Conservation (phyloP, 768 basidiomycete genomes). For the Mycena albidolilacea region DNA sequence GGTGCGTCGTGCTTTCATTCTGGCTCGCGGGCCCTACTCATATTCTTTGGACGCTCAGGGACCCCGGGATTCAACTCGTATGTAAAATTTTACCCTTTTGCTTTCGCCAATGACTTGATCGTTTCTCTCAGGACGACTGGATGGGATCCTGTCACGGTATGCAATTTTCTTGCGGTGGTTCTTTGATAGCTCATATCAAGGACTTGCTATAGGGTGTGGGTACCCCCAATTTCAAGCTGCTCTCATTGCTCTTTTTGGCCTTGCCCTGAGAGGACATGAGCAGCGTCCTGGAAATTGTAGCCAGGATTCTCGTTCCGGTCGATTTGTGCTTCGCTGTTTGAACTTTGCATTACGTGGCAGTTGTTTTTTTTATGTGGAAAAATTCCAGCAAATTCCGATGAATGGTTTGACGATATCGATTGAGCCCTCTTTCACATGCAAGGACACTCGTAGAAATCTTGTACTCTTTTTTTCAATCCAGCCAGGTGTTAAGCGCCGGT, state of each 20-base stretch:
- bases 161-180: slow-evolving; percentile 5
- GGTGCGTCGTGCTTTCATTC: slow-evolving; percentile 42
- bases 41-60: slow-evolving; percentile 36
- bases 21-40: background rate
- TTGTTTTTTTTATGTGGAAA: too few species aligned
- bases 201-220: slow-evolving; percentile 49
- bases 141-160: slow-evolving; percentile 60
- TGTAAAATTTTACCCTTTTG: slow-evolving; percentile 5
- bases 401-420: too few species aligned
- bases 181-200: background rate
- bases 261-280: slow-evolving; percentile 45
- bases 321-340: too few species aligned
- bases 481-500: too few species aligned
- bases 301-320: too few species aligned
- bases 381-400: too few species aligned
- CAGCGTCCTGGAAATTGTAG: too few species aligned
- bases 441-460: too few species aligned
- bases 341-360: too few species aligned
- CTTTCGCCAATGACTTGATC: background rate
- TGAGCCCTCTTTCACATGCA: too few species aligned
- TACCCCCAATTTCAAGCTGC: slow-evolving; percentile 52
- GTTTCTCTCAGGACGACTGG: slow-evolving; percentile 49
- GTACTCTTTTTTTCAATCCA: too few species aligned
- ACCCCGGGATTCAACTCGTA: slow-evolving; percentile 55
- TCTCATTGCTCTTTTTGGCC: slow-evolving; percentile 52